Evolutionary conservation across 306 rosid genomes (phyloP).

Genomic region (Pyrus betulifolia): DNA sequence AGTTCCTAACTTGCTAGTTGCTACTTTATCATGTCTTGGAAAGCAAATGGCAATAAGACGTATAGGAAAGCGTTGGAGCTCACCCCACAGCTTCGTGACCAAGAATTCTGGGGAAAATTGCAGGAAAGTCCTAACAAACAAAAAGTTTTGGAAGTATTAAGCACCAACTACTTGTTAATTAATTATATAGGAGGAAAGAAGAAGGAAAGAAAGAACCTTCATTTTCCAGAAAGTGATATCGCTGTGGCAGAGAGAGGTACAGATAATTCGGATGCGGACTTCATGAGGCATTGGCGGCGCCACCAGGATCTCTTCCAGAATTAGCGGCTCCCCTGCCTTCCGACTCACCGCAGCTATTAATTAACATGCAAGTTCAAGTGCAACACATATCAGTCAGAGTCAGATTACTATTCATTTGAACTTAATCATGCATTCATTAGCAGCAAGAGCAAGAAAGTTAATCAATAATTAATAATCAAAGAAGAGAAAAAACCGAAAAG

Average conservation of each 20-base stretch:
- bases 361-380: neutral
- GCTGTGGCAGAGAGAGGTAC: slow-evolving; percentile 69
- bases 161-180: neutral
- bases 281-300: slow-evolving; percentile 78
- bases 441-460: neutral
- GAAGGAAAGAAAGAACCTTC: slow-evolving; percentile 33
- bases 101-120: slow-evolving; percentile 59
- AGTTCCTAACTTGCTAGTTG: neutral
- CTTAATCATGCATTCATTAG: neutral
- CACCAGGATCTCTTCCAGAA: slow-evolving; percentile 60
- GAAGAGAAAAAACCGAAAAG: neutral
- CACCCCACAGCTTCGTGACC: slow-evolving; percentile 92
- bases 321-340: slow-evolving; percentile 52
- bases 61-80: neutral
- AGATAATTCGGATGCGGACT: slow-evolving; percentile 57
- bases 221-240: slow-evolving; percentile 74
- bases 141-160: neutral
- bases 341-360: slow-evolving; percentile 62
- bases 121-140: slow-evolving; percentile 48
- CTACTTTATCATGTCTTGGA: neutral
- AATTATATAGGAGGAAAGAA: neutral
- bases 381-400: neutral
- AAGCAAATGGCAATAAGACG: neutral
- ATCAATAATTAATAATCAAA: neutral
- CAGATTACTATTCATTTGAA: too few species aligned